phyloP scores from a whole-genome alignment of 1,139 yeast genomes.

The Kurtzmaniella quercitrusa region DNA sequence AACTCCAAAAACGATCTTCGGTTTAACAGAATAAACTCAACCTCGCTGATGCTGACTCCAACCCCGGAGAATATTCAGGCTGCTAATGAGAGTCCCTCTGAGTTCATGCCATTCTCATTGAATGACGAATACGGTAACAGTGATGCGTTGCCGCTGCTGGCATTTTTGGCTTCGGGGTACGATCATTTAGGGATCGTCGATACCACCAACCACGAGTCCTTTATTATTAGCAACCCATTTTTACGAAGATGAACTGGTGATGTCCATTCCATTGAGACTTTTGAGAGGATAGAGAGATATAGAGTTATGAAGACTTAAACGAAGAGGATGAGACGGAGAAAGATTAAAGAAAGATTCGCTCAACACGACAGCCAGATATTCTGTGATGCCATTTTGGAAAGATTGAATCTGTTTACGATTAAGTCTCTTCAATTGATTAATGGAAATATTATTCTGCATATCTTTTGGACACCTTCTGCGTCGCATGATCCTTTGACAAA shows the following conservation, averaged over 20 bases:
- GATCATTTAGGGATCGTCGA: conserved; percentile 12
- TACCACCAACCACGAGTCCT: conserved; percentile 10
- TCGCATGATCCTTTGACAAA: too few relatives aligned
- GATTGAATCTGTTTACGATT: too few relatives aligned
- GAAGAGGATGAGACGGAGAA: too few relatives aligned
- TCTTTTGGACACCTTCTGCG: too few relatives aligned
- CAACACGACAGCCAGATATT: too few relatives aligned
- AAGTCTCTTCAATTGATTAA: too few relatives aligned
- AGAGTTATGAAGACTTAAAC: too few relatives aligned
- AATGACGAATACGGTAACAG: not conserved
- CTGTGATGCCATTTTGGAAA: too few relatives aligned
- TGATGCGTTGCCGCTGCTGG: conserved; percentile 12
- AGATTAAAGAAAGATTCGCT: too few relatives aligned
- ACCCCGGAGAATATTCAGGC: conserved; percentile 3
- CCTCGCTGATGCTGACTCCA: conserved; percentile 5
- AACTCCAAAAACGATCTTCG: conserved; percentile 3
- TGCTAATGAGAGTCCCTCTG: conserved; percentile 5
- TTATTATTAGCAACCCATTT: conserved; percentile 12
- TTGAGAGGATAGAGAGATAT: too few relatives aligned
- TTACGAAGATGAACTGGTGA: not conserved
- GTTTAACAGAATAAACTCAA: conserved; percentile 5
- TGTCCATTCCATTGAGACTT: too few relatives aligned
- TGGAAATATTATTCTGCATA: too few relatives aligned
- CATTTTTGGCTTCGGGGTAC: conserved; percentile 7
- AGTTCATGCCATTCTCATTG: conserved; percentile 2